Conservation (phyloP, 352 stramenopile species). For the Globisporangium alternatum region DNA sequence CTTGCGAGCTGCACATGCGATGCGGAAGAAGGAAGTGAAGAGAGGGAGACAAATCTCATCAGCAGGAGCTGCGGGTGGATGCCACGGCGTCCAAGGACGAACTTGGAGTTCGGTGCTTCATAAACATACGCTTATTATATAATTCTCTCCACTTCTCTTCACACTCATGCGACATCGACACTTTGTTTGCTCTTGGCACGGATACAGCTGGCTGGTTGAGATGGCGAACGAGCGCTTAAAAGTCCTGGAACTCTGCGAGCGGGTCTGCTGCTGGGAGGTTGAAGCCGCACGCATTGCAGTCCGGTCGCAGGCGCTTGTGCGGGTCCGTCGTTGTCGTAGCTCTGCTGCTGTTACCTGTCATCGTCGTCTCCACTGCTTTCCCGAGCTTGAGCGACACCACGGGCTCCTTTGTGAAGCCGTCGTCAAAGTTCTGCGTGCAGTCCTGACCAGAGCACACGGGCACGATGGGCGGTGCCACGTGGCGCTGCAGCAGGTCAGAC, state of each 20-base stretch:
- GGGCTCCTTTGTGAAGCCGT: slow-evolving; percentile 71
- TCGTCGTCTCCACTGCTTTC: not conserved
- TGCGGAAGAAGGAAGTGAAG: no score
- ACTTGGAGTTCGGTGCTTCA: no score
- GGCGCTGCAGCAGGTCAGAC: slow-evolving; percentile 58
- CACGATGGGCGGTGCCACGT: slow-evolving; percentile 62
- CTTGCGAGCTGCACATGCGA: no score
- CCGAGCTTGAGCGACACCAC: slow-evolving; percentile 37
- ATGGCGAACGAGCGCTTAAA: not conserved
- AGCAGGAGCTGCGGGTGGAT: no score
- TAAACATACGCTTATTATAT: not conserved
- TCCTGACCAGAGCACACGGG: slow-evolving; percentile 50
- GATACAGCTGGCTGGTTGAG: no score
- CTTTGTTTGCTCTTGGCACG: no score
- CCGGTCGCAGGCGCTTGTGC: slow-evolving; percentile 4
- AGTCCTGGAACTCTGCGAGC: slow-evolving; percentile 9
- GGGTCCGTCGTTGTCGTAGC: not conserved
- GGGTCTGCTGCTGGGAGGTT: slow-evolving; percentile 2
- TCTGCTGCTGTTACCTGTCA: not conserved
- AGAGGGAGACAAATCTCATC: no score
- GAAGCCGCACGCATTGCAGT: slow-evolving; percentile 8
- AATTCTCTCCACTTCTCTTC: not conserved
- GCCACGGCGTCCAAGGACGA: no score
- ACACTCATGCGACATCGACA: not conserved
- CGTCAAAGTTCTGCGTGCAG: slow-evolving; percentile 85